Conservation (phyloP, 176 grass and related monocot species). For the barley (Hordeum vulgare) region MorexV3_pseudomolecules_assembly NC_058520.1:590345398-590345897, state of each 20-base stretch:
- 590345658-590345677: background rate
- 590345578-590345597: no score
- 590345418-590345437: no score
- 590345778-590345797: slow-evolving; percentile 41
- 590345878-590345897: slow-evolving; percentile 47
- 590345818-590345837: slow-evolving; percentile 13
- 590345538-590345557: no score
- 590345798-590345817: slow-evolving; percentile 18
- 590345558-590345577: no score
- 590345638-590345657: background rate
- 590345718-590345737: slow-evolving; percentile 22
- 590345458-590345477: no score
- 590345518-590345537: no score
- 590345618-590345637: no score
- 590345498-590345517: no score
- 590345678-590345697: slow-evolving; percentile 81
- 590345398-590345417: no score
- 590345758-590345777: slow-evolving; percentile 58
- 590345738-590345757: slow-evolving; percentile 71
- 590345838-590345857: background rate
- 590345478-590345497: no score
- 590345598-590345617: no score
- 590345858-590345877: slow-evolving; percentile 39
- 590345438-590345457: no score
- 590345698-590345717: slow-evolving; percentile 68